Base-by-base conservation (phyloP, 169 alveolate genomes). In the Cryptosporidium meleagridis region DNA sequence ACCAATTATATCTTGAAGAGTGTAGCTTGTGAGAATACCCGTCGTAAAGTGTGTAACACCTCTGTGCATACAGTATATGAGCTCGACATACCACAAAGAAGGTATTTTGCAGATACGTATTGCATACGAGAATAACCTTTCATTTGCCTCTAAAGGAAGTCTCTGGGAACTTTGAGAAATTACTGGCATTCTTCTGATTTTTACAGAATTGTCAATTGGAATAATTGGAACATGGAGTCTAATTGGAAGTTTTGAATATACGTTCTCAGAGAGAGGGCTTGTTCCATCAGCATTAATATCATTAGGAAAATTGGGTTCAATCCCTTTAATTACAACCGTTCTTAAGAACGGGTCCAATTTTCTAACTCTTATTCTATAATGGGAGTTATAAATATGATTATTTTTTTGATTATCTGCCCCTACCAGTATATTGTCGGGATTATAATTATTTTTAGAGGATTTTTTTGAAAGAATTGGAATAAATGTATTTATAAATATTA, bases 231-330 rank as follows among this genome's bases (percentile, higher is more conserved):
- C 68, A 23, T 80, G 89, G 10, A 73, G 53, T 12, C 21, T 53
- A 44, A 80, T 62, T 35, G 89, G 89, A 8, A 80, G 41, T 3
- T 39, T 29, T 21, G 89, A 80, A 33, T 80, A 62, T 3, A 8
- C 5, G 26, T 80, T 62, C 26, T 58, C 52, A 10, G 75, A 80
- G 12, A 29, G 51, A 12, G 29, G 26, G 2, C 44, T 44, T 9
- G 41, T 23, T 8, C 75, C 89, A 80, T 80, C 89, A 21, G 75
- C 89, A 62, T 80, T 80, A 16, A 80, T 80, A 62, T 80, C 89
- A 44, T 41, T 59, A 4, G 89, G 89, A n/a, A 80, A 80, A n/a
- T 65, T 62, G 8, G 89, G 89, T 23, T 80, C 89, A 35, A 80
- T 21, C 9, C 89, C 89, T 29, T 80, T 80, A 29, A 80, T 62